Conservation (phyloP, 805 yeast genomes). For the Ogataea chonburiensis region DNA sequence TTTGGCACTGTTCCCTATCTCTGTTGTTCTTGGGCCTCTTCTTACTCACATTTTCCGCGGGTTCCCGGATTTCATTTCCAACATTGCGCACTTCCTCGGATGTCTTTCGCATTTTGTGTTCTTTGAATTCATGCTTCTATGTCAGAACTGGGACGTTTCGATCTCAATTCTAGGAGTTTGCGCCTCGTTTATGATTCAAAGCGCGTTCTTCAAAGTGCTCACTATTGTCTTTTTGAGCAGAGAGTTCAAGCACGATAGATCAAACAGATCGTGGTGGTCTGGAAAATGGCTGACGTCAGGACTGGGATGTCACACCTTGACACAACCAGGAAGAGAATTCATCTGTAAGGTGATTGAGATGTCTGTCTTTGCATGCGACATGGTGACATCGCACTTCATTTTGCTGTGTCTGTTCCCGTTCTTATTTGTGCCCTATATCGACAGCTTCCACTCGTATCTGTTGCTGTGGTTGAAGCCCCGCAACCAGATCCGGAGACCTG, state of each 20-base stretch:
- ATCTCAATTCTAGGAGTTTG: constrained; percentile 62
- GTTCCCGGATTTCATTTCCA: constrained; percentile 55
- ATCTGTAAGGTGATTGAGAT: constrained; percentile 63
- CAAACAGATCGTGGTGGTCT: constrained; percentile 78
- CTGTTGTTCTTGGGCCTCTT: constrained; percentile 51
- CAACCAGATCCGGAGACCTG: constrained; percentile 46
- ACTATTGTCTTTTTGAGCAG: constrained; percentile 54
- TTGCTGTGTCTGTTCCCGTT: constrained; percentile 60
- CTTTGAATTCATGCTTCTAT: constrained; percentile 63
- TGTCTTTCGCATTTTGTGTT: constrained; percentile 51
- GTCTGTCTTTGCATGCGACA: constrained; percentile 67
- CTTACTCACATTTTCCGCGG: constrained; percentile 41
- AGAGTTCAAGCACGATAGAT: constrained; percentile 57
- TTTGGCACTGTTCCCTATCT: constrained; percentile 41
- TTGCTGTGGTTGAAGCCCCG: constrained; percentile 59
- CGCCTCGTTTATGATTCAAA: constrained; percentile 54
- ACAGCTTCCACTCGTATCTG: constrained; percentile 63
- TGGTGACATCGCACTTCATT: constrained; percentile 56
- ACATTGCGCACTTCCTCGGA: constrained; percentile 51
- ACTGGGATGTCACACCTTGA: constrained; percentile 56
- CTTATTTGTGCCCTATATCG: constrained; percentile 60
- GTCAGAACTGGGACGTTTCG: constrained; percentile 66
- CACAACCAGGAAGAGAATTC: constrained; percentile 66
- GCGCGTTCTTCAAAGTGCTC: constrained; percentile 51
- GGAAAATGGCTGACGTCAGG: constrained; percentile 68